phyloP scores from a whole-genome alignment of 2,329 filamentous ascomycete genomes.

The Chrysosphaeria jannelii region DNA sequence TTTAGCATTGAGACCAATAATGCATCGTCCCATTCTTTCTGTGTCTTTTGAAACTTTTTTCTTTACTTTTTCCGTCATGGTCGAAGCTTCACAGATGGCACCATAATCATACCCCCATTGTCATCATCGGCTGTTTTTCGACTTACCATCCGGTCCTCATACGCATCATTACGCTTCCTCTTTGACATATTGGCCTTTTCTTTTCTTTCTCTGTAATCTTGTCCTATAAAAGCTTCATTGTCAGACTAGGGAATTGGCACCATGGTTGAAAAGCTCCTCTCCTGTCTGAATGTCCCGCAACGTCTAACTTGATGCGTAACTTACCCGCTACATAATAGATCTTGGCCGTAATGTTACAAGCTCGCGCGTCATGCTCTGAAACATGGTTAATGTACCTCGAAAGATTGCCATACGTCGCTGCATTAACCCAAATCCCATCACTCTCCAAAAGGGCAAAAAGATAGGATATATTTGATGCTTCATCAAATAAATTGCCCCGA shows the following conservation, averaged over 20 bases:
- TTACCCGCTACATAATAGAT: slow-evolving; percentile 47
- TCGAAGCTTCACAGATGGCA: no score
- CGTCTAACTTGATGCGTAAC: slow-evolving; percentile 46
- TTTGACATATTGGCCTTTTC: no score
- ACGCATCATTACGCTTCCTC: no score
- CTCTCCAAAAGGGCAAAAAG: slow-evolving; percentile 27
- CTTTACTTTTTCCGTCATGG: no score
- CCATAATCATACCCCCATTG: no score
- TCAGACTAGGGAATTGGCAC: slow-evolving; percentile 35
- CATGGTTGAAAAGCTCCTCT: slow-evolving; percentile 59
- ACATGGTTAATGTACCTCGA: slow-evolving; percentile 65
- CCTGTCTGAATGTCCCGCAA: slow-evolving; percentile 36
- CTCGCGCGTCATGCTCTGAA: slow-evolving; percentile 14
- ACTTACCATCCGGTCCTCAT: no score
- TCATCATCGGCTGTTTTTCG: no score
- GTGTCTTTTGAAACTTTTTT: no score
- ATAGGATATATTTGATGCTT: slow-evolving; percentile 32
- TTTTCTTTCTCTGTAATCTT: no score
- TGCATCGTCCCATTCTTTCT: no score
- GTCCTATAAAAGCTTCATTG: slow-evolving; percentile 18
- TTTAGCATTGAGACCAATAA: no score
- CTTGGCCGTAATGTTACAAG: slow-evolving; percentile 31
- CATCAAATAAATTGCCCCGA: slow-evolving; percentile 28
- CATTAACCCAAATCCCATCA: slow-evolving; percentile 39
- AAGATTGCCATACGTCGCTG: slow-evolving; percentile 49